Evolutionary conservation across 306 rosid genomes (phyloP).

Genomic region (Hippophae tibetana): DNA sequence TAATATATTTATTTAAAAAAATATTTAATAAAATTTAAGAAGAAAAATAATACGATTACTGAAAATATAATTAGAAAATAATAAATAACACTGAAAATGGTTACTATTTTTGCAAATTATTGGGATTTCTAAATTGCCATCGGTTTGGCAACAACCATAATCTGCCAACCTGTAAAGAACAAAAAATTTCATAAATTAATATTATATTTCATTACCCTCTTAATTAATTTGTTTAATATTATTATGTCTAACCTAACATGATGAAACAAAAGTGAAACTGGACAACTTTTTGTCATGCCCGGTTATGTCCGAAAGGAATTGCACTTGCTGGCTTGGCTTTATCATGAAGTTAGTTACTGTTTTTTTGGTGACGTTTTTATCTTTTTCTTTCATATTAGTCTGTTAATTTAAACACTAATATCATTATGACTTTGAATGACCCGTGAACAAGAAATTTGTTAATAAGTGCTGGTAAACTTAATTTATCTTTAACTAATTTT

Average conservation of each 20-base stretch:
- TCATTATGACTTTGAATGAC: constrained; percentile 32
- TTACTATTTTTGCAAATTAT: background rate
- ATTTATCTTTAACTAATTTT: too few species aligned
- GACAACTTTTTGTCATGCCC: constrained; percentile 6
- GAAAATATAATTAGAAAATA: too few species aligned
- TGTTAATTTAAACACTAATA: constrained; percentile 16
- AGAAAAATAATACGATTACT: too few species aligned
- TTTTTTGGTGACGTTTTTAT: constrained; percentile 12
- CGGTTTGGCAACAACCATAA: constrained; percentile 7
- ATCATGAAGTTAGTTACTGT: constrained; percentile 35
- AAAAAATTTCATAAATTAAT: background rate
- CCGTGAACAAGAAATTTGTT: constrained; percentile 37
- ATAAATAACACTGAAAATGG: background rate
- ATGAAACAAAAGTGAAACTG: constrained; percentile 26
- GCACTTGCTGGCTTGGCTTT: constrained; percentile 43
- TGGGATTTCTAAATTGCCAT: background rate
- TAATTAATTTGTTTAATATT: constrained; percentile 11
- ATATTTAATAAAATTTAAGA: too few species aligned
- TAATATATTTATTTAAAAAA: too few species aligned
- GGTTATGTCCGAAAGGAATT: constrained; percentile 32
- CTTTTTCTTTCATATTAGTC: constrained; percentile 7
- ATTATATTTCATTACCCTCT: constrained; percentile 7
- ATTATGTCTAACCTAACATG: constrained; percentile 18
- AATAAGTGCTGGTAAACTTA: constrained; percentile 15
- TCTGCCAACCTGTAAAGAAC: constrained; percentile 40